Evolutionary conservation across 2,329 filamentous ascomycete species (phyloP), one percentile per base, ranked within the genome.

Genomic region (Cercospora citrullina): DNA sequence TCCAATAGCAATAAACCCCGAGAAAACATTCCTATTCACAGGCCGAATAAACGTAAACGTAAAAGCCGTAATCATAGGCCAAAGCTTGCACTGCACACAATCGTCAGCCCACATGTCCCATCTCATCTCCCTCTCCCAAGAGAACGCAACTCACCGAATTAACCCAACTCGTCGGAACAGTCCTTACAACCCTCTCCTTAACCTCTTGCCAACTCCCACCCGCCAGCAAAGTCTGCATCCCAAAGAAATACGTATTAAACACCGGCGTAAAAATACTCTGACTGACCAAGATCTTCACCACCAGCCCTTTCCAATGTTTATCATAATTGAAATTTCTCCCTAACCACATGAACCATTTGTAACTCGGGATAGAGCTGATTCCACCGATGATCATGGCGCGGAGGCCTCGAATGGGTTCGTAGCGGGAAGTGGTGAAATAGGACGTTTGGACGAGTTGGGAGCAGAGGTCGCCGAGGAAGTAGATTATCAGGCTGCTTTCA

Each of bases 1-100:
- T 0, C 91, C 91, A 62, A 97, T 90, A 1, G 92, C 92, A 71
- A 96, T 86, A 6, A 90, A 70, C 57, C 80, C 92, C 0, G 90
- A 88, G 73, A 97, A 95, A 16, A 96, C 85, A 73, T 89, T 91
- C 61, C 94, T 84, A 79, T 92, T 94, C 76, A 94, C 89, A 59
- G 93, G 83, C 28, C 89, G 87, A 4, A 97, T 83, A 75, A 92
- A 95, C n/a, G 90, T 88, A 76, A 97, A 96, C 78, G 86, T 94
- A 77, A 97, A 90, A 0, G 93, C 93, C 14, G 91, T 96, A 16
- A 96, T 90, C 0, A 88, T 88, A 0, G 94, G 94, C 94, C 94
- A 97, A 26, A 97, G 80, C 81, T 96, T 96, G 78, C 89, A 89
- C 39, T 51, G 16, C 36, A 48, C 28, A 14, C 23, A 48, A 7